phyloP scores from a whole-genome alignment of 1,284 basidiomycete genomes.

The Ustilago nuda region DNA sequence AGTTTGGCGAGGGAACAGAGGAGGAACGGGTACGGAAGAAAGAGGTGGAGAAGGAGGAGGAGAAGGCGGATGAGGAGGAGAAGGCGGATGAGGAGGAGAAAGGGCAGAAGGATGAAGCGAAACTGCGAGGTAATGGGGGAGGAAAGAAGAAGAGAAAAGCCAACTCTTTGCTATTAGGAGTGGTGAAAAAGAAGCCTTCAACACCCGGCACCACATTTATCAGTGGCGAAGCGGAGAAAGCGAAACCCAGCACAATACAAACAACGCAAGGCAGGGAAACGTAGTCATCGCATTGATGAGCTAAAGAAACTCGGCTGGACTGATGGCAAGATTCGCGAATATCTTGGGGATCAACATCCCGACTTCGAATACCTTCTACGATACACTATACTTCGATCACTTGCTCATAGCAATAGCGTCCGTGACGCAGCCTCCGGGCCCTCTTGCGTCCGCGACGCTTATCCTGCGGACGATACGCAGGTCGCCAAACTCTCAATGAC shows the following conservation, averaged over 20 bases:
- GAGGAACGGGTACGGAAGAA: not conserved
- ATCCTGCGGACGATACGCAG: no score
- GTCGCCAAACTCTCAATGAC: no score
- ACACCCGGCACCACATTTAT: not conserved
- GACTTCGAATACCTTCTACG: no score
- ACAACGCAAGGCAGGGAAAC: not conserved
- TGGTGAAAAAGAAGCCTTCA: slow-evolving; percentile 46
- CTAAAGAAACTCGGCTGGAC: no score
- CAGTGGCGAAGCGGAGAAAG: not conserved
- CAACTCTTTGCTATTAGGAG: slow-evolving; percentile 16
- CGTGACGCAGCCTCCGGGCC: no score
- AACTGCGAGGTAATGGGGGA: not conserved
- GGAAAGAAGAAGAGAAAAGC: slow-evolving; percentile 47
- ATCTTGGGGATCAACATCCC: no score
- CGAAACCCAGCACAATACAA: not conserved
- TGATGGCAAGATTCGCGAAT: no score
- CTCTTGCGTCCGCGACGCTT: no score
- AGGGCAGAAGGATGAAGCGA: not conserved
- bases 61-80: not conserved
- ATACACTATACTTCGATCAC: no score
- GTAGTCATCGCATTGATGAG: no score
- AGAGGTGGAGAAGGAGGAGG: not conserved
- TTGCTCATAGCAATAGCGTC: no score
- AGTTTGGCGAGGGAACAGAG: not conserved
- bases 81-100: not conserved